Conservation (phyloP, 257 asterid genomes). For the Solanum boliviense region DNA sequence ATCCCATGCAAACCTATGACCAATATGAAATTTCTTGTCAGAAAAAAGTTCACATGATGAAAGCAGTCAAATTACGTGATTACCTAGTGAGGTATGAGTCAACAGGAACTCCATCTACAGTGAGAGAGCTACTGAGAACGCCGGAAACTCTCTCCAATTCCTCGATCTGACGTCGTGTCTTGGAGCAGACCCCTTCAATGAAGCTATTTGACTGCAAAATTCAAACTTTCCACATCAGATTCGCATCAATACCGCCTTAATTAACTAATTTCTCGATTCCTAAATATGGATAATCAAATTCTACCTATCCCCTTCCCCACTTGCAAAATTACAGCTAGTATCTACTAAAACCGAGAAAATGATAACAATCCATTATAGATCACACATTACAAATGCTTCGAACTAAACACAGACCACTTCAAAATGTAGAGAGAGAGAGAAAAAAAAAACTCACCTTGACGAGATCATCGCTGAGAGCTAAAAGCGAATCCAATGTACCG, state of each 20-base stretch:
- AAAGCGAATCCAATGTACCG: constrained; percentile 73
- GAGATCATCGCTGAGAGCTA: constrained; percentile 81
- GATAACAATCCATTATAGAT: not conserved
- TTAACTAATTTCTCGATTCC: not conserved
- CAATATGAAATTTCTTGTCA: not conserved
- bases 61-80: not conserved
- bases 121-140: constrained; percentile 63
- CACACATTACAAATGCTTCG: not conserved
- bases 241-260: not conserved
- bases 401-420: not conserved
- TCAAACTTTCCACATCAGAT: not conserved
- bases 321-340: not conserved
- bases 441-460: constrained; percentile 39
- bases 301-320: not conserved
- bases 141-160: constrained; percentile 84
- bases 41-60: not conserved
- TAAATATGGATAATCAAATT: not conserved
- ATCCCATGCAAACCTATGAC: constrained; percentile 72
- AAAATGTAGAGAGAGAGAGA: not conserved
- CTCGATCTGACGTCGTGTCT: constrained; percentile 82
- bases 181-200: constrained; percentile 79
- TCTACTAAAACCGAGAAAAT: not conserved
- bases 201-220: constrained; percentile 62
- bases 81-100: constrained; percentile 88
- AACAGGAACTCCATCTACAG: constrained; percentile 93